Base-by-base conservation (phyloP, 2,329 filamentous ascomycete genomes). In the Cladosporium sp. region DNA sequence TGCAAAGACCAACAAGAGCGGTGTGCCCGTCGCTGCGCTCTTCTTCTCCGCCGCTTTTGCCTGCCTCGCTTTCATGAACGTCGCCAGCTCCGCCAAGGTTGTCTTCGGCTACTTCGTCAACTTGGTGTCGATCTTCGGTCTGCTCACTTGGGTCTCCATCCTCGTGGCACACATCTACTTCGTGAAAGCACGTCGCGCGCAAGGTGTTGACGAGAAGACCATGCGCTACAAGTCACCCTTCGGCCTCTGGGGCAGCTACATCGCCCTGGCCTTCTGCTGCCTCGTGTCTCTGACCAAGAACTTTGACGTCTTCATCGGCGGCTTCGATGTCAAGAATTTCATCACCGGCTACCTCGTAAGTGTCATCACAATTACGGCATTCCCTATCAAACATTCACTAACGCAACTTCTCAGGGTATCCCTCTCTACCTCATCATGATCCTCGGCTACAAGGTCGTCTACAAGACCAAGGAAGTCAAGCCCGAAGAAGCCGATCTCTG, bases 251-350 rank as follows among this genome's bases (percentile, higher is more conserved):
- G 92, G 91, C 12, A 92, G 89, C 0, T 87, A 87, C 74, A 80
- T 81, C 66, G 89, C 89, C 0, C 82, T 95, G 2, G 80, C 82
- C 73, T 88, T 92, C 79, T 92, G 90, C 79, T 83, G 84, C 73
- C 75, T 95, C 37, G 90, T 95, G 67, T 86, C 89, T 1, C 75
- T 96, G 61, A 94, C 91, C 74, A 96, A 95, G 85, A 93, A 92
- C 82, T 95, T 88, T 78, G 83, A 86, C 65, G 88, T 90, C 66
- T 95, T 95, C 77, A 82, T 86, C 2, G 83, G 82, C 62, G 81
- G 81, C 60, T 91, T 91, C 69, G 86, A 90, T 77, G 90, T 90
- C 82, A 88, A 90, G 81, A 88, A 85, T 72, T 93, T 93, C 78
- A 86, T 93, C 76, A 66, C 64, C 26, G 64, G 64, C 21, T 66